These are phyloP conservation scores for Nakaseomyces glabratus DNA, from an alignment of 1,139 yeast species.

Conservation along the genomic window DNA sequence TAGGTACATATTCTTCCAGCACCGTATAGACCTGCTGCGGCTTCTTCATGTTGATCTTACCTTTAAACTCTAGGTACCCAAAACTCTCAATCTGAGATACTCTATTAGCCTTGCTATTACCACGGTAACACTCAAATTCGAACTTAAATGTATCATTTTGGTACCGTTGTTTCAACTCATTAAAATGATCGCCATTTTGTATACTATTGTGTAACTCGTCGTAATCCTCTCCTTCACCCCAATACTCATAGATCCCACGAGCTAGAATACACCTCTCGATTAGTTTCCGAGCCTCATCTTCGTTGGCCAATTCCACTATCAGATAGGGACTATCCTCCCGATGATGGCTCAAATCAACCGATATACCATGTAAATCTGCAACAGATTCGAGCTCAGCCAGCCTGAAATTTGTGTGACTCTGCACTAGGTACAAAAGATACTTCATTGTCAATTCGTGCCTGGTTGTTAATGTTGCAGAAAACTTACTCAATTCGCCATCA, in stretches of 20 bases:
- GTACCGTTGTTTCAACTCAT: slow-evolving; percentile 28
- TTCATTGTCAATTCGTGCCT: too few relatives aligned
- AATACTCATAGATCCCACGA: slow-evolving; percentile 73
- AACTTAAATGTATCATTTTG: slow-evolving; percentile 59
- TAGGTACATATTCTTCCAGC: slow-evolving; percentile 55
- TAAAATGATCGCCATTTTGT: slow-evolving; percentile 23
- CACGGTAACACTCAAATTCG: slow-evolving; percentile 68
- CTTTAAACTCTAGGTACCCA: slow-evolving; percentile 59
- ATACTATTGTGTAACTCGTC: slow-evolving; percentile 53
- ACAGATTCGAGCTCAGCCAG: slow-evolving; percentile 76
- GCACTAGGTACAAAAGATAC: slow-evolving; percentile 75
- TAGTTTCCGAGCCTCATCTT: slow-evolving; percentile 57
- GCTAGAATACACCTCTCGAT: slow-evolving; percentile 61
- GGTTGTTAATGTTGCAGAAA: too few relatives aligned
- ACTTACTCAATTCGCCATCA: too few relatives aligned
- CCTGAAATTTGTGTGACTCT: slow-evolving; percentile 71
- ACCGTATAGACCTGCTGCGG: slow-evolving; percentile 69
- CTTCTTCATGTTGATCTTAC: slow-evolving; percentile 66
- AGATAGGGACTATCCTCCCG: slow-evolving; percentile 60
- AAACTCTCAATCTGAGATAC: slow-evolving; percentile 63
- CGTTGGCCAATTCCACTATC: slow-evolving; percentile 51
- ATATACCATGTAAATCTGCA: slow-evolving; percentile 52
- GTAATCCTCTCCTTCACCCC: slow-evolving; percentile 60
- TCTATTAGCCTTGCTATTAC: slow-evolving; percentile 48
- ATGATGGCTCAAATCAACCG: slow-evolving; percentile 53